phyloP scores from a whole-genome alignment of 176 grass and related monocot species.

The Triticum aestivum region IWGSC_CS_RefSeq_v2.1 NC_057802.1:379290050-379290549 shows the following conservation, averaged over 20 bases:
- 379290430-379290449: too few relatives aligned
- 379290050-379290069: too few relatives aligned
- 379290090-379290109: too few relatives aligned
- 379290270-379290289: constrained; percentile 2
- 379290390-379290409: constrained; percentile 3
- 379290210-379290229: neutral
- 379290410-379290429: neutral
- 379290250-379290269: neutral
- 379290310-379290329: neutral
- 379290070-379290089: too few relatives aligned
- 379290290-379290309: neutral
- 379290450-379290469: too few relatives aligned
- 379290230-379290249: neutral
- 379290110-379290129: too few relatives aligned
- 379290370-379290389: neutral
- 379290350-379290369: neutral
- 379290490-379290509: constrained; percentile 7
- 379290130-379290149: too few relatives aligned
- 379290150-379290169: neutral
- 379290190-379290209: neutral
- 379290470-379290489: too few relatives aligned
- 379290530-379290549: constrained; percentile 82
- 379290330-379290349: neutral
- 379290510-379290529: constrained; percentile 51
- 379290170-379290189: neutral